Percentiles rank a stretch among this genome's conserved stretches.
Conservation (phyloP, 805 yeast genomes). For the Candida tibetensis region DNA sequence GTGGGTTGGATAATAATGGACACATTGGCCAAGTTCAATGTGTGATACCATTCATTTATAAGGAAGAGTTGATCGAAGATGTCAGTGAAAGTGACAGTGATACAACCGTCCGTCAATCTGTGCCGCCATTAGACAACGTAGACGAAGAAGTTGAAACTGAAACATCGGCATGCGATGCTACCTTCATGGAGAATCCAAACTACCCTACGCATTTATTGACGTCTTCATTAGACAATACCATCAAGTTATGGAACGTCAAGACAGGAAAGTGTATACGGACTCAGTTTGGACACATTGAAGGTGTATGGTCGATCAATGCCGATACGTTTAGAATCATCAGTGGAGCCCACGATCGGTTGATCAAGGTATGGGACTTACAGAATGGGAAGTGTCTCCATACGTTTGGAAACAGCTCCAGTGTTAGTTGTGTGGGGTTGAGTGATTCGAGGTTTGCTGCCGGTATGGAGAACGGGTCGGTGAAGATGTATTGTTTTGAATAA, state of each 20-base stretch:
- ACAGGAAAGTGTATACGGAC: constrained; percentile 89
- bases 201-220: constrained; percentile 84
- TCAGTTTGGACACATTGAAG: constrained; percentile 96
- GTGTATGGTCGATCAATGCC: constrained; percentile 96
- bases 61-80: constrained; percentile 56
- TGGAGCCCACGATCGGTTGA: constrained; percentile 89
- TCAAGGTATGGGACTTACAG: constrained; percentile 95
- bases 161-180: constrained; percentile 1
- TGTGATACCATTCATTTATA: constrained; percentile 79
- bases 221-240: constrained; percentile 88
- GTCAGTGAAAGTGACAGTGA: constrained; percentile 39
- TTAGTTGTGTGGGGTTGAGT: constrained; percentile 76
- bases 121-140: neutral
- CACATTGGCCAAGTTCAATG: constrained; percentile 94
- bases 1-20: constrained; percentile 69
- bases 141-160: neutral
- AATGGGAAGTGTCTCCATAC: constrained; percentile 94
- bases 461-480: constrained; percentile 83
- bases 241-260: constrained; percentile 85
- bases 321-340: constrained; percentile 92
- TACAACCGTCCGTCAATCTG: constrained; percentile 1
- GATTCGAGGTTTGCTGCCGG: constrained; percentile 91
- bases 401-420: constrained; percentile 63
- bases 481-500: constrained; percentile 74
- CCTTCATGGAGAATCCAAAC: constrained; percentile 19